A percentile compares a stretch with the other conserved stretches of the same genome.
Conservation (phyloP, 2,329 filamentous ascomycete genomes). For the Claviceps pusilla region DNA sequence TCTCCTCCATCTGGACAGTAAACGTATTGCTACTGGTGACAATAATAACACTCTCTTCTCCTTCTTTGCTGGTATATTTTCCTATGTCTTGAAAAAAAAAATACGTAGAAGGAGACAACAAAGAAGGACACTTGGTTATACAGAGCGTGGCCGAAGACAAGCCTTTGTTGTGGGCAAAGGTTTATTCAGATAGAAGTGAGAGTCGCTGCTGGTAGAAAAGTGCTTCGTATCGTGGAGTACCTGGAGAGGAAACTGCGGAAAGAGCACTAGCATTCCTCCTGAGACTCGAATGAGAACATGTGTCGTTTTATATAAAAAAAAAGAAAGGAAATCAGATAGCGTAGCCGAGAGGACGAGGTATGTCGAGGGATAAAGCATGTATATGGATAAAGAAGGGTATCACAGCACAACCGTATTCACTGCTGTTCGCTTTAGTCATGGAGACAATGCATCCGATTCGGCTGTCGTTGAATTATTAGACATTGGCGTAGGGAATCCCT, state of each 20-base stretch:
- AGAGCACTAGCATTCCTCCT: background rate
- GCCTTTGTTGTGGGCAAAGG: background rate
- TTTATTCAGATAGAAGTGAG: background rate
- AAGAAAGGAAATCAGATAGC: background rate
- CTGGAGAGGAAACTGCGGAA: background rate
- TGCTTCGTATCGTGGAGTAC: background rate
- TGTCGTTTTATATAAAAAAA: background rate
- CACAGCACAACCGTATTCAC: background rate
- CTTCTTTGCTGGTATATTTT: background rate
- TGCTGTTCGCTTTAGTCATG: background rate
- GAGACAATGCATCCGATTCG: background rate
- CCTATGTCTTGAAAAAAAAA: background rate
- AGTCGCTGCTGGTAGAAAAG: background rate
- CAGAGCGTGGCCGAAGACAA: background rate
- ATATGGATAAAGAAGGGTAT: background rate
- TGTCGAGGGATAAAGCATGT: background rate
- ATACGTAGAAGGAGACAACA: background rate
- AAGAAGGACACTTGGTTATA: background rate
- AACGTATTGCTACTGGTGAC: background rate
- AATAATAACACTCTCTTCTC: background rate
- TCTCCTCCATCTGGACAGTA: conserved; percentile 7
- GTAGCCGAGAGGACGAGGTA: background rate
- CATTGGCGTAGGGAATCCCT: background rate
- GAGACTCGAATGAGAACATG: background rate
- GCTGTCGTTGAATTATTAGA: background rate